Conservation (phyloP, 371 early-diverging fungal genomes). For the Mortierella sp. region DNA sequence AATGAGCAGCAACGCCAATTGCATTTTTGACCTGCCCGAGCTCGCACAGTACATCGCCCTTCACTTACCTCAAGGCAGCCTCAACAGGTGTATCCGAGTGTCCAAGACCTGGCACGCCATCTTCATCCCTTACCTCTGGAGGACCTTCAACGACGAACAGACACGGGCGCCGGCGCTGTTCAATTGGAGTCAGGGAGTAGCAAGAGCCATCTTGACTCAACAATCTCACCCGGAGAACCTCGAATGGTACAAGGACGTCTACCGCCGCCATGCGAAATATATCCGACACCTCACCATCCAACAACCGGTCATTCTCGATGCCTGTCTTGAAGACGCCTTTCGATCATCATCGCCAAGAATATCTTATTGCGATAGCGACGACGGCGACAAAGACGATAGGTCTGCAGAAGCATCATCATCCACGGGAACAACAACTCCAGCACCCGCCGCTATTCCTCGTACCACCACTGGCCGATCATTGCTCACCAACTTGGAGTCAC, state of each 20-base stretch:
- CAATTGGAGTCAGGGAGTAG: background rate
- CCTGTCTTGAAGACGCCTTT: background rate
- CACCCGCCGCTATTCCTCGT: background rate
- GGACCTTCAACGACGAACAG: background rate
- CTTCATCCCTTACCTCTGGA: background rate
- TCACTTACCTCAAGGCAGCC: background rate
- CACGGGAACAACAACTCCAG: background rate
- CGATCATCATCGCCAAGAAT: background rate
- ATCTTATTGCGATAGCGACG: too few species aligned
- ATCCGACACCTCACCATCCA: background rate
- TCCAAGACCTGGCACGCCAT: background rate
- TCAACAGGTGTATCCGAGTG: background rate
- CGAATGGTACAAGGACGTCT: background rate
- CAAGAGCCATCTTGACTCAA: background rate
- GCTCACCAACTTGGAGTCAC: background rate
- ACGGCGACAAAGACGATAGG: too few species aligned
- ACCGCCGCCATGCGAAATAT: background rate
- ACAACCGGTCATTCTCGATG: background rate
- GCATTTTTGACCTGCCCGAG: background rate
- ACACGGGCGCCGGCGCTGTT: background rate
- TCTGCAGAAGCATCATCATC: background rate
- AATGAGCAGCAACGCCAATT: background rate
- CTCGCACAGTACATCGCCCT: background rate
- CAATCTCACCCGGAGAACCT: background rate
- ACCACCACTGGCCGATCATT: background rate